phyloP scores from a whole-genome alignment of 2,329 filamentous ascomycete species.

The Aspergillus aculeatinus region DNA sequence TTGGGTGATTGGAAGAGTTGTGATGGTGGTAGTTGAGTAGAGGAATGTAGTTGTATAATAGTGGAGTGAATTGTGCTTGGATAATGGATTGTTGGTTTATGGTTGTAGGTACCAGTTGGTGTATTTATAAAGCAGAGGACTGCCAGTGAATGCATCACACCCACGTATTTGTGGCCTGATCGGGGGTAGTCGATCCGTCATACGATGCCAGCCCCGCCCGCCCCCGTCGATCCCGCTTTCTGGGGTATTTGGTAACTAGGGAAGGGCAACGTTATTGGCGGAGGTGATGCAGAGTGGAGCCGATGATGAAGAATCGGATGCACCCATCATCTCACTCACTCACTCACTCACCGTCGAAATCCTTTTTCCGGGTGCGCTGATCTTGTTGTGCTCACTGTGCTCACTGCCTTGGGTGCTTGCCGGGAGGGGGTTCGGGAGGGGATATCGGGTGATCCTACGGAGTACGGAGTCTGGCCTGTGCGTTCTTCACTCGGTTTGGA shows the following conservation, averaged over 20 bases:
- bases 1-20: background rate
- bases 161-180: background rate
- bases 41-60: too few species aligned
- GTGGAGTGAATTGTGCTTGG: too few species aligned
- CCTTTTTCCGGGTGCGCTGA: background rate
- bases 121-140: background rate
- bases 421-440: background rate
- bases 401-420: background rate
- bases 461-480: background rate
- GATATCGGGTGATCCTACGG: background rate
- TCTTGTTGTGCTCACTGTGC: background rate
- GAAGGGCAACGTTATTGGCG: background rate
- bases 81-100: too few species aligned
- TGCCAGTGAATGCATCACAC: background rate
- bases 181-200: background rate
- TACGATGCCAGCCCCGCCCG: background rate
- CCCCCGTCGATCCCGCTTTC: background rate
- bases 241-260: background rate
- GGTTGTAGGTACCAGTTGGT: background rate
- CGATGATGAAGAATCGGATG: too few species aligned
- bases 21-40: too few species aligned
- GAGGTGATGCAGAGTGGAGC: too few species aligned
- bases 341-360: too few species aligned
- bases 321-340: too few species aligned
- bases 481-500: background rate